These are phyloP conservation scores for Capronia coronata DNA, from an alignment of 2,329 filamentous ascomycete species.

Conservation along the genomic window DNA sequence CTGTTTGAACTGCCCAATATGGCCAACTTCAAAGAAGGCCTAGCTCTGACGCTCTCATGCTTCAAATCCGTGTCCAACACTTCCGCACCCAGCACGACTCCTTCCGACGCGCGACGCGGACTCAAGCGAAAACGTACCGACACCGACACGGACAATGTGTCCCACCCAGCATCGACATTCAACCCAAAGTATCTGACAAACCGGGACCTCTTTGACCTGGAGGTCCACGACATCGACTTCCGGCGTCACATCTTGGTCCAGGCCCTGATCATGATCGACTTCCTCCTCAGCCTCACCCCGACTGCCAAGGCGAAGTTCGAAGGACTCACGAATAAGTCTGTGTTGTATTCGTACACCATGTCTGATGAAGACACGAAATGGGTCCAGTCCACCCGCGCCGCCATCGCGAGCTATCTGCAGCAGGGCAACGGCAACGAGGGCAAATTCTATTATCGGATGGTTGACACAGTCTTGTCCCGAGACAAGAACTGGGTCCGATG, in stretches of 20 bases:
- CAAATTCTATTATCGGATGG: conserved; percentile 91
- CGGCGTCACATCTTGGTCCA: conserved; percentile 91
- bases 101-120: conserved; percentile 59
- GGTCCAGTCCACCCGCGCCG: conserved; percentile 69
- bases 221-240: conserved; percentile 92
- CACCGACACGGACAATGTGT: conserved; percentile 4
- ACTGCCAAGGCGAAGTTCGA: conserved; percentile 73
- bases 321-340: conserved; percentile 73
- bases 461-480: conserved; percentile 87
- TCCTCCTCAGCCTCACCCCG: conserved; percentile 81
- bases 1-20: conserved; percentile 70
- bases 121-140: conserved; percentile 66
- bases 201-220: conserved; percentile 87
- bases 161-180: conserved; percentile 57
- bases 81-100: conserved; percentile 52
- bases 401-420: conserved; percentile 77
- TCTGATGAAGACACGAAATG: conserved; percentile 83
- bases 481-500: conserved; percentile 99
- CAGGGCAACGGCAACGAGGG: conserved; percentile 59
- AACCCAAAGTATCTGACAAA: conserved; percentile 99
- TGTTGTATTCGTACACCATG: conserved; percentile 71
- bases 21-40: conserved; percentile 54
- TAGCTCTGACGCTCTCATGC: conserved; percentile 59
- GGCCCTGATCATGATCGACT: conserved; percentile 88
- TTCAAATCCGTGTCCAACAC: conserved; percentile 70